Conservation (phyloP, 2,329 filamentous ascomycete species). For the Diaporthe humulicola region DNA sequence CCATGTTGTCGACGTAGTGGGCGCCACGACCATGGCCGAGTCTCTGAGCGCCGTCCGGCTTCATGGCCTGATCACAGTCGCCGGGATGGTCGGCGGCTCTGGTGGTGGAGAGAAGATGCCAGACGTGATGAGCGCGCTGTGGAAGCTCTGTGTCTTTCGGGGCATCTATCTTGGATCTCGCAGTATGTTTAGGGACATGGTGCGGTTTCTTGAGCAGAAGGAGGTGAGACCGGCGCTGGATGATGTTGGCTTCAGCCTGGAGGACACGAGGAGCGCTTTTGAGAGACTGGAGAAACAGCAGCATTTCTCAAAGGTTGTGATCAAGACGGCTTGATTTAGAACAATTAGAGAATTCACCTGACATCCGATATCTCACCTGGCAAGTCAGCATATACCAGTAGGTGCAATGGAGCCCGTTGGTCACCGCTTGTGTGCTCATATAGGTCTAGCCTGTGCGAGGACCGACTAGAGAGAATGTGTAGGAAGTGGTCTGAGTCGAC, state of each 20-base stretch:
- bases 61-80: constrained; percentile 50
- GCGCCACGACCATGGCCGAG: constrained; percentile 70
- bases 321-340: constrained; percentile 44
- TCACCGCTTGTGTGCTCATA: background rate
- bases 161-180: constrained; percentile 48
- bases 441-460: background rate
- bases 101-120: constrained; percentile 46
- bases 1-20: constrained; percentile 76
- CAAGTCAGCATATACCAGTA: background rate
- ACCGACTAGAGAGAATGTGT: background rate
- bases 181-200: constrained; percentile 47
- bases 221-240: constrained; percentile 50
- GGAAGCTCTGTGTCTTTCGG: constrained; percentile 47
- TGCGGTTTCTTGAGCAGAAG: constrained; percentile 50
- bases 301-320: constrained; percentile 54
- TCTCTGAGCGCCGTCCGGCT: constrained; percentile 62
- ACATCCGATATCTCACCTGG: background rate
- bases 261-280: constrained; percentile 51
- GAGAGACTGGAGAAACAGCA: constrained; percentile 48
- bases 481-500: background rate
- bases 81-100: constrained; percentile 48
- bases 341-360: constrained; percentile 22
- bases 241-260: constrained; percentile 48
- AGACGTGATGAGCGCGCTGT: constrained; percentile 45
- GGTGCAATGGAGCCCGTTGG: background rate